Evolutionary conservation across 257 asterid species (phyloP).

Genomic region (Nicotiana tabacum): DNA sequence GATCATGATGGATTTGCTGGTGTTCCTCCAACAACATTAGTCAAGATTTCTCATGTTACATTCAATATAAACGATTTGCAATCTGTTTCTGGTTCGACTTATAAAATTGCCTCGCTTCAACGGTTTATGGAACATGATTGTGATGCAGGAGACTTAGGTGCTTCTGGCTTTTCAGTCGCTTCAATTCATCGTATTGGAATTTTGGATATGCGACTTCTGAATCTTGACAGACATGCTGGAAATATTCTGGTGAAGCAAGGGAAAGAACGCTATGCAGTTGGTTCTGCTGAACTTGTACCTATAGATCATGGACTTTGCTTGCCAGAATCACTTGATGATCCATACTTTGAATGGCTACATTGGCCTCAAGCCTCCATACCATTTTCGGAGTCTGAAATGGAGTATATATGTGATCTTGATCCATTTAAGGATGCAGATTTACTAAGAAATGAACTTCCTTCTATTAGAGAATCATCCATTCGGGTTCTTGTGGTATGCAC

Average conservation of each 20-base stretch:
- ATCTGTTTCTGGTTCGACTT: slow-evolving; percentile 30
- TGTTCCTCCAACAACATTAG: slow-evolving; percentile 88
- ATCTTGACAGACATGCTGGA: slow-evolving; percentile 95
- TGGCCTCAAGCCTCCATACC: slow-evolving; percentile 95
- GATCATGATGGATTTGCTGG: slow-evolving; percentile 79
- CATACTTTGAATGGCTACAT: slow-evolving; percentile 93
- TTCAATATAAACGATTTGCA: slow-evolving; percentile 46
- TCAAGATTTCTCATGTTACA: slow-evolving; percentile 58
- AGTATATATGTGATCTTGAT: slow-evolving; percentile 62
- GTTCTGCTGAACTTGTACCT: slow-evolving; percentile 74
- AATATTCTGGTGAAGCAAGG: slow-evolving; percentile 73
- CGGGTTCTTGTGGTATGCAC: slow-evolving; percentile 84
- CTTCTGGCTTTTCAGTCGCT: slow-evolving; percentile 79
- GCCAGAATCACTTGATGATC: slow-evolving; percentile 90
- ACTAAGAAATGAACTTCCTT: slow-evolving; percentile 58
- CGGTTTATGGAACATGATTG: slow-evolving; percentile 66
- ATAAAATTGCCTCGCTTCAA: slow-evolving; percentile 75
- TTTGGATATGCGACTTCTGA: slow-evolving; percentile 73
- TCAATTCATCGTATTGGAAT: slow-evolving; percentile 82
- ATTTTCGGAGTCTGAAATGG: slow-evolving; percentile 69
- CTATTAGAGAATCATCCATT: slow-evolving; percentile 64
- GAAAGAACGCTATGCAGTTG: slow-evolving; percentile 38
- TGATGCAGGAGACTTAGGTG: slow-evolving; percentile 91
- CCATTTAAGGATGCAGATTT: slow-evolving; percentile 76
- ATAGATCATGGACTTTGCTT: slow-evolving; percentile 95